Evolutionary conservation across 768 basidiomycete genomes (phyloP).

Genomic region (Baorangia bicolor): DNA sequence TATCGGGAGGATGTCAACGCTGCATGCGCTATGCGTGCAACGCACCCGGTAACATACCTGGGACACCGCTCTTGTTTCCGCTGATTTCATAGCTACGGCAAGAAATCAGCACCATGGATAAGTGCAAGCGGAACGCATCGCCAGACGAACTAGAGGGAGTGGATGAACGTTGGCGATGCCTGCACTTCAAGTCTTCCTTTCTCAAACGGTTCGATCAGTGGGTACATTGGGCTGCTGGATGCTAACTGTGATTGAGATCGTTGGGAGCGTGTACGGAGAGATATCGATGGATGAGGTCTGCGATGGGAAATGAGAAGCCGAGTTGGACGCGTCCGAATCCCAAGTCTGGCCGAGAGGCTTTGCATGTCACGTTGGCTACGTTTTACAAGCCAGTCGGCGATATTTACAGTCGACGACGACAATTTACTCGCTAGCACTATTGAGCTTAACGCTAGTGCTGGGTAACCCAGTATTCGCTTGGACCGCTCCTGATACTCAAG

Average conservation of each 20-base stretch:
- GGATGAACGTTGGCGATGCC: conserved; percentile 44
- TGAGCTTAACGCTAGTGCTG: too few relatives aligned
- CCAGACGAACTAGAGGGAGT: conserved; percentile 67
- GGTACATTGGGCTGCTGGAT: conserved; percentile 52
- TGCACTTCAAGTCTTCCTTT: conserved; percentile 68
- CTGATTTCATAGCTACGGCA: conserved; percentile 70
- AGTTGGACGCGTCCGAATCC: not conserved
- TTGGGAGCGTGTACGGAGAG: not conserved
- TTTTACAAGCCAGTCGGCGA: too few relatives aligned
- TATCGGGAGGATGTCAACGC: conserved; percentile 24
- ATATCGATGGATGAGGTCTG: conserved; percentile 19
- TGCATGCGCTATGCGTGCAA: not conserved
- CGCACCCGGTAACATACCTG: conserved; percentile 46
- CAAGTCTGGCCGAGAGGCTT: conserved; percentile 14
- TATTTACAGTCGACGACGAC: too few relatives aligned
- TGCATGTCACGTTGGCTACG: too few relatives aligned
- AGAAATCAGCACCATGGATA: not conserved
- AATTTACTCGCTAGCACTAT: too few relatives aligned
- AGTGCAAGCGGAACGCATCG: conserved; percentile 9
- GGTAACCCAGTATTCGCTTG: too few relatives aligned
- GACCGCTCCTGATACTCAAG: too few relatives aligned
- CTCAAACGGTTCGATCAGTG: conserved; percentile 63
- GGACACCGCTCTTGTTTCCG: conserved; percentile 73
- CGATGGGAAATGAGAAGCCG: conserved; percentile 9
- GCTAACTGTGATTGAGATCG: conserved; percentile 1